Base-by-base conservation (phyloP, 164 flowering plant species). In the Vitis amurensis region DNA sequence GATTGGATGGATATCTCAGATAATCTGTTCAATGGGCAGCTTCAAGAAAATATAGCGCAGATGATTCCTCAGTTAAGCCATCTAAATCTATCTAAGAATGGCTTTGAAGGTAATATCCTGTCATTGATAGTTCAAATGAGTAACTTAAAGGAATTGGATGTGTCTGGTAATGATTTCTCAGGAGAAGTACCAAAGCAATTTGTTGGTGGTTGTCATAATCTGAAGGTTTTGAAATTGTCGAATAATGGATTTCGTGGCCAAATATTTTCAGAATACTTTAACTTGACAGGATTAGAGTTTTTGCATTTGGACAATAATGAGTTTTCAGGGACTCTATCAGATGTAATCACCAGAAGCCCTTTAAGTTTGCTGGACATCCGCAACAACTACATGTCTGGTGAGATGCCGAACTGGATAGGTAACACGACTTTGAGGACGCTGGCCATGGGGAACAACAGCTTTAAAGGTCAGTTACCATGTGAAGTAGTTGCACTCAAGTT, bases 351-450 rank as follows among this genome's bases (percentile, higher is more conserved):
- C 44, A 37, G 44, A 37, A 37, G 44, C 44, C 44, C 44, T 3
- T 37, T 37, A 6, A 37, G 7, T 6, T 6, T 37, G 8, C 7
- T 37, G 7, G 27, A 23, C 27, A 37, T 37, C 6, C 44, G 7
- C 44, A 3, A 37, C 44, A 37, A 37, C 44, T 23, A 23, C 6
- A 37, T 37, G 44, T 37, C 44, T 37, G 27, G 44, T 37, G 44
- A 6, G 44, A 37, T 37, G 0, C 44, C 44, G 7, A 37, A 6
- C 44, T 37, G 44, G 27, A 37, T 37, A 37, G 44, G 66, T 17
- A 63, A 63, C 66, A n/a, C 19, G 14, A 63, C 66, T 63, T 16
- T 48, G 52, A 47, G 23, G 11, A 48, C 66, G n/a, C 29, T 63
- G 5, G 50, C 11, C 2, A 47, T 16, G 27, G 19, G 53, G 44